Evolutionary conservation across 2,329 filamentous ascomycete species (phyloP).

Genomic region (Arthrobotrys conoides): DNA sequence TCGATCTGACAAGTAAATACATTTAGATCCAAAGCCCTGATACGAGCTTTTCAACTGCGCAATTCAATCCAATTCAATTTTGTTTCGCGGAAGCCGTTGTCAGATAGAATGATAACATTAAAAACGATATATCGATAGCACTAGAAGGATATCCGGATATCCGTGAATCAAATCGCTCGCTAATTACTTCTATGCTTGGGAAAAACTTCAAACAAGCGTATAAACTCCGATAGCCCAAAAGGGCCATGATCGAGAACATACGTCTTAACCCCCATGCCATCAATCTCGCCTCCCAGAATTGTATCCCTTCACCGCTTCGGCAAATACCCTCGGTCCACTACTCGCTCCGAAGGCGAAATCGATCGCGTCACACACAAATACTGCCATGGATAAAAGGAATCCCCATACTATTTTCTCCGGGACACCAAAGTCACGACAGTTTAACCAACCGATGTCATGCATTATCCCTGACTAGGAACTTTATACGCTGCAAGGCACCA

Average conservation of each 20-base stretch:
- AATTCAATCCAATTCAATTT: no score
- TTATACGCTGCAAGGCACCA: constrained; percentile 45
- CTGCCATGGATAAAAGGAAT: constrained; percentile 42
- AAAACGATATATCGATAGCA: no score
- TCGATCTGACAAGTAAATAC: constrained; percentile 23
- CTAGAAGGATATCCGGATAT: no score
- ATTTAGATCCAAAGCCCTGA: constrained; percentile 37
- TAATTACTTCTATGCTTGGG: no score
- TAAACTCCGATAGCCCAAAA: no score
- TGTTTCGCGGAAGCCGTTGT: no score
- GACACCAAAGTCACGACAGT: constrained; percentile 10
- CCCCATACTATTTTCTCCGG: constrained; percentile 8
- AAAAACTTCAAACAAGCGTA: no score
- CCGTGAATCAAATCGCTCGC: no score
- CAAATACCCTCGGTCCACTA: constrained; percentile 44
- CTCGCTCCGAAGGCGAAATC: constrained; percentile 5
- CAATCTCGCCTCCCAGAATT: constrained; percentile 15
- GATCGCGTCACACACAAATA: constrained; percentile 8
- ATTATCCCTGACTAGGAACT: constrained; percentile 23
- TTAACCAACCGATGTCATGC: constrained; percentile 17
- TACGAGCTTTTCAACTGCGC: no score
- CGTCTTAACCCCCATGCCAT: constrained; percentile 3
- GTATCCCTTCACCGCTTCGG: constrained; percentile 16
- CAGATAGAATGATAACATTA: no score
- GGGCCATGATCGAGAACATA: no score